Evolutionary conservation across 1,284 basidiomycete species (phyloP).

Genomic region (Trametes sp.): DNA sequence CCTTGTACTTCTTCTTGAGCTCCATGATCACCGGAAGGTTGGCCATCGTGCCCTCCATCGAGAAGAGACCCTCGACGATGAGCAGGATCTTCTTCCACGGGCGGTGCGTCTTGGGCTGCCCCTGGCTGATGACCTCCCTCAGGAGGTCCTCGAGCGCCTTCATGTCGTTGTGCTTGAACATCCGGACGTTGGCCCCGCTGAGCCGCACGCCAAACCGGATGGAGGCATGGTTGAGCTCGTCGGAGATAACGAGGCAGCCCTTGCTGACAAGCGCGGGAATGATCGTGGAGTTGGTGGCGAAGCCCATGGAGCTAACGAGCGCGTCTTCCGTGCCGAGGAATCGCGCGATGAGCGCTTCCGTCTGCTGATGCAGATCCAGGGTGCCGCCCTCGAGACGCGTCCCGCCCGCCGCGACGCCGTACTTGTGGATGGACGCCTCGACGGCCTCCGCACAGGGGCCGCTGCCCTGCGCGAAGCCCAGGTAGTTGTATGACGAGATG

Average conservation of each 20-base stretch:
- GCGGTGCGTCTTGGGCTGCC: conserved; percentile 95
- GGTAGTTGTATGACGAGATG: conserved; percentile 99
- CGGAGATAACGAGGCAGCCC: conserved; percentile 95
- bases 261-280: conserved; percentile 93
- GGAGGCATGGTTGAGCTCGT: conserved; percentile 96
- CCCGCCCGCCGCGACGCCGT: conserved; percentile 84
- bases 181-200: conserved; percentile 89
- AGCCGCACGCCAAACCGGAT: conserved; percentile 94
- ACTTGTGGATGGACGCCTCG: conserved; percentile 79
- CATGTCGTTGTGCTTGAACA: conserved; percentile 99
- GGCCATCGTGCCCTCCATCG: conserved; percentile 96
- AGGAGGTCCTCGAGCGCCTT: conserved; percentile 82
- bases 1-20: conserved; percentile 97
- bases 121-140: conserved; percentile 94
- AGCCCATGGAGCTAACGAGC: conserved; percentile 95
- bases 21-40: conserved; percentile 87
- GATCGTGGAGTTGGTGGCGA: conserved; percentile 96
- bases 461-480: conserved; percentile 95
- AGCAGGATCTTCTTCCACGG: conserved; percentile 99
- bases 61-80: conserved; percentile 96
- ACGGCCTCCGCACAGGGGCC: conserved; percentile 96
- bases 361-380: conserved; percentile 83
- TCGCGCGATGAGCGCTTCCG: conserved; percentile 88
- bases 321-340: conserved; percentile 93
- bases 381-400: conserved; percentile 86